Conservation (phyloP, 2,329 filamentous ascomycete genomes). For the Botrytis elliptica region DNA sequence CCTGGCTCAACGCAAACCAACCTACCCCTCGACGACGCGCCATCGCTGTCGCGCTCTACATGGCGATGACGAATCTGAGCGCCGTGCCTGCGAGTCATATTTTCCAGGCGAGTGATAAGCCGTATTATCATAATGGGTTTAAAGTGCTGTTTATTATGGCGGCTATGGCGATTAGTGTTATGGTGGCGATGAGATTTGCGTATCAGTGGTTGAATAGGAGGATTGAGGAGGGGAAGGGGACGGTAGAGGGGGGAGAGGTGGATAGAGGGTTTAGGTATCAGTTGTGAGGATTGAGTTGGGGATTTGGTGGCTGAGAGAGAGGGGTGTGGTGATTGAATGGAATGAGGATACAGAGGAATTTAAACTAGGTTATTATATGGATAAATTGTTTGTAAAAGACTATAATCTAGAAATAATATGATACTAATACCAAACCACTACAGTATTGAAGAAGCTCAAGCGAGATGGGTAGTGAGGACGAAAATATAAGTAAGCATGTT, state of each 20-base stretch:
- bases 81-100: conserved; percentile 15
- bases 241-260: conserved; percentile 15
- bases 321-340: neutral
- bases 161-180: conserved; percentile 15
- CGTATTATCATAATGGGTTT: conserved; percentile 20
- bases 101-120: conserved; percentile 19
- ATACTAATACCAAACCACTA: too few species aligned
- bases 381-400: too few species aligned
- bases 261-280: conserved; percentile 21
- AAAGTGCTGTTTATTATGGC: conserved; percentile 20
- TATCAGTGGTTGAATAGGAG: conserved; percentile 19
- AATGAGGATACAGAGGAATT: fast-evolving
- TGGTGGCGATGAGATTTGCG: conserved; percentile 10
- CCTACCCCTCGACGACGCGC: conserved; percentile 15
- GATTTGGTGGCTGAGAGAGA: neutral
- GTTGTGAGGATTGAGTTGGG: neutral
- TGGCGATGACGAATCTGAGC: conserved; percentile 18
- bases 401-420: too few species aligned
- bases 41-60: conserved; percentile 14
- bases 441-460: too few species aligned
- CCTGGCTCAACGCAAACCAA: conserved; percentile 20
- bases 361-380: neutral
- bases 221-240: conserved; percentile 18
- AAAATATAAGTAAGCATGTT: too few species aligned
- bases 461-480: too few species aligned